Conservation (phyloP, 139 green algal genomes). For the Spirogloea muscicola region DNA sequence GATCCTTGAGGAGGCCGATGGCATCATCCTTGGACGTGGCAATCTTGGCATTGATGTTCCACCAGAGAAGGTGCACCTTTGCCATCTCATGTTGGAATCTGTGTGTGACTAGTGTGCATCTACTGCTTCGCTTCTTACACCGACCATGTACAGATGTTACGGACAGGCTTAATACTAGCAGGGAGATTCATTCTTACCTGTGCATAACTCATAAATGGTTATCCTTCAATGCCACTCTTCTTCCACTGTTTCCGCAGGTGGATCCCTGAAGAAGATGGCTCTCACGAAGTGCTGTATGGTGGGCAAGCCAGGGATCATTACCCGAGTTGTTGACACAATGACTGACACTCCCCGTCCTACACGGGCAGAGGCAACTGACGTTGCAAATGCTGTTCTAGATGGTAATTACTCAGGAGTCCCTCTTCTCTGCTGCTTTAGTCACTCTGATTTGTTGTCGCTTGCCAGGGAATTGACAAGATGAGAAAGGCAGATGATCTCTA, state of each 20-base stretch:
- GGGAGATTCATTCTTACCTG: not conserved
- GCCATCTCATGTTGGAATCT: not conserved
- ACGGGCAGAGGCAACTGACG: constrained; percentile 79
- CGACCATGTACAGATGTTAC: not conserved
- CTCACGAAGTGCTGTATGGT: constrained; percentile 49
- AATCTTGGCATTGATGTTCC: constrained; percentile 98
- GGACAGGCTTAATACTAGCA: not conserved
- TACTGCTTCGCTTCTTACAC: too few relatives aligned
- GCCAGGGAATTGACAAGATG: not conserved
- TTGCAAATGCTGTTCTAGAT: constrained; percentile 79
- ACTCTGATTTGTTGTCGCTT: not conserved
- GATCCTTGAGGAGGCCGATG: constrained; percentile 81
- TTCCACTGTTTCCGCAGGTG: constrained; percentile 62
- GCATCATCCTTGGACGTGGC: constrained; percentile 82
- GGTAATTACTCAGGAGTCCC: constrained; percentile 42
- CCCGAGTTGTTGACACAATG: constrained; percentile 59
- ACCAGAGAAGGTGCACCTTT: constrained; percentile 72
- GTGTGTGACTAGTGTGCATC: too few relatives aligned
- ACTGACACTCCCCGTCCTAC: constrained; percentile 52
- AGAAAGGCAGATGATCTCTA: not conserved
- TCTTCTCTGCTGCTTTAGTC: too few relatives aligned
- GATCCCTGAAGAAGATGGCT: constrained; percentile 87
- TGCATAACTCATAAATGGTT: too few relatives aligned
- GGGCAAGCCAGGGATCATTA: constrained; percentile 57
- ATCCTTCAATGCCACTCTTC: too few relatives aligned